Evolutionary conservation across 176 grass and related monocot species (phyloP), one percentile per base, ranked within the genome.

Genomic region (Ensete glaucum): DNA sequence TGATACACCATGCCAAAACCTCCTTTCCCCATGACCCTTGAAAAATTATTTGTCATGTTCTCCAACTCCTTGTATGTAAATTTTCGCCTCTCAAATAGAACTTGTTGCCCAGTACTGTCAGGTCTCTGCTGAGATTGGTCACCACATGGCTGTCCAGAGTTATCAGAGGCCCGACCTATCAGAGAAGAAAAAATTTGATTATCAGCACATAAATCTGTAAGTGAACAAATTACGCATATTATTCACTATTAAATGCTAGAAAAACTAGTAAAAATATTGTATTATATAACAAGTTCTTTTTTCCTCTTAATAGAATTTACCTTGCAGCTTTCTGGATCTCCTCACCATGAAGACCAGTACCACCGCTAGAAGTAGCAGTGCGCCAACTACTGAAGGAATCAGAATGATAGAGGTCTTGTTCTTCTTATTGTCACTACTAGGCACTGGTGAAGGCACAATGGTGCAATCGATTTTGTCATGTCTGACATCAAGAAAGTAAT

Each of bases 301-400:
- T 43, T 43, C 34, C 34, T 43, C 34, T 6, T 6, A 6, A 43
- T 4, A 43, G 34, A 6, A 43, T 43, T 53, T 81, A 74, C 79
- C 79, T 67, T 9, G 22, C 24, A 48, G 3, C 52, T 60, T 80
- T 66, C 29, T 76, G 8, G 62, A 9, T 54, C 66, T 80, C 64
- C 49, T 54, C 6, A 21, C 16, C 50, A 56, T 72, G 15, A 77
- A 6, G 9, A 67, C 52, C 21, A 34, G 11, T 29, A 67, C 16
- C 49, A n/a, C n/a, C 20, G 67, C 55, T 10, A 66, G 10, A 50
- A 81, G 12, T 55, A 81, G 49, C 24, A 74, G 24, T 1, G 43
- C 71, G 7, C 14, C 17, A 27, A 64, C 26, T 17, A 53, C 79
- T 53, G 48, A 9, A 60, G 63, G 23, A 74, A 59, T 29, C 62